phyloP scores from a whole-genome alignment of 148 eudicot species.

The Arctostaphylos glauca region DNA sequence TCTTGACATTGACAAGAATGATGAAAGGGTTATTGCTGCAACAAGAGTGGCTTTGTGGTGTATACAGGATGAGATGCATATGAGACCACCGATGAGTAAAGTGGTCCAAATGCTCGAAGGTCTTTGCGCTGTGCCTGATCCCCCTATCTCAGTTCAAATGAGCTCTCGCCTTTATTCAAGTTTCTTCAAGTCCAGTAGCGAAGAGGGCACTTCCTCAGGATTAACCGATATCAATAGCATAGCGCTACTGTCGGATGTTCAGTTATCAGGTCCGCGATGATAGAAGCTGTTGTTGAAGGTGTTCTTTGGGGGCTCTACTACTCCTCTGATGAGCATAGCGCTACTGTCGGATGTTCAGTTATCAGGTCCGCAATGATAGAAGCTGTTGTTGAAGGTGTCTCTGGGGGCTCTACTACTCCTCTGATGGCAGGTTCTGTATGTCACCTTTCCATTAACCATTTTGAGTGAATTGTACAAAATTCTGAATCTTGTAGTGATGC shows the following conservation, averaged over 20 bases:
- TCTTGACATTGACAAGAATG: constrained; percentile 9
- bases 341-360: constrained; percentile 17
- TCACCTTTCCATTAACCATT: background rate
- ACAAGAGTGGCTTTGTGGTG: constrained; percentile 34
- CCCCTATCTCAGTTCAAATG: constrained; percentile 16
- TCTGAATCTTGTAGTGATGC: background rate
- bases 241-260: constrained; percentile 12
- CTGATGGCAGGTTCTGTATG: background rate
- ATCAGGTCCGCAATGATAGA: constrained; percentile 28
- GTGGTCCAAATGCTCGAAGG: constrained; percentile 42
- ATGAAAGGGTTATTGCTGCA: constrained; percentile 17
- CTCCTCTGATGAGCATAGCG: constrained; percentile 2
- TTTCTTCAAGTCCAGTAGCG: constrained; percentile 17
- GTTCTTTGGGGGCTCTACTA: background rate
- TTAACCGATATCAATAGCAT: background rate
- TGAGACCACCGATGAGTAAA: constrained; percentile 35
- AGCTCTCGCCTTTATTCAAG: constrained; percentile 16
- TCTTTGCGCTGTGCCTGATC: constrained; percentile 23
- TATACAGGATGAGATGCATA: constrained; percentile 30
- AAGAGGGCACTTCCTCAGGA: constrained; percentile 14
- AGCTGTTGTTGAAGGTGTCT: background rate
- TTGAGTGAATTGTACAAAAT: too few relatives aligned
- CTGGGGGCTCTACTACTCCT: background rate
- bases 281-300: background rate
- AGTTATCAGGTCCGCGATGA: constrained; percentile 31